Conservation (phyloP, 371 early-diverging fungal species). For the Zopfochytrium polystomum region DNA sequence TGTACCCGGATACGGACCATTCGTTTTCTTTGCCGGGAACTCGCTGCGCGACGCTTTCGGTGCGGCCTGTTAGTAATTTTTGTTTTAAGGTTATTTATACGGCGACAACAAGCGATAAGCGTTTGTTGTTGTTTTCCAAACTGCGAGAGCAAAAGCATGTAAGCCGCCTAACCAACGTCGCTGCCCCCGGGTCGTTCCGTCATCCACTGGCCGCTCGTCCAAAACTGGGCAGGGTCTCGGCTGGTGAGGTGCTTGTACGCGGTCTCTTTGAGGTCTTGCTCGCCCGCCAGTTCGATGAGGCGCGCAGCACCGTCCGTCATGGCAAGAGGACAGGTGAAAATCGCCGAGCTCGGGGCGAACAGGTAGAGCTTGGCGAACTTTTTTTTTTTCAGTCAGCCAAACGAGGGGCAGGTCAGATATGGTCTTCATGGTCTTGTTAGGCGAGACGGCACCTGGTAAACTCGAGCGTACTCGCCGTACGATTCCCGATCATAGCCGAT, state of each 20-base stretch:
- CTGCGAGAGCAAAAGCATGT: too few relatives aligned
- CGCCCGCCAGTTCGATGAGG: constrained; percentile 55
- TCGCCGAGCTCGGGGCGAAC: constrained; percentile 54
- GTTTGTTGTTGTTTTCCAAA: too few relatives aligned
- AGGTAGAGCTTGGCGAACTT: constrained; percentile 66
- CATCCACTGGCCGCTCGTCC: constrained; percentile 76
- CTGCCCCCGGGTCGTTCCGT: constrained; percentile 70
- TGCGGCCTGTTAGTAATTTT: too few relatives aligned
- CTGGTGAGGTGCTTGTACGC: constrained; percentile 46
- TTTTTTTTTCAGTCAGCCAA: background rate
- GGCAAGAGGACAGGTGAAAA: constrained; percentile 64
- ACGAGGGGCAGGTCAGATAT: background rate
- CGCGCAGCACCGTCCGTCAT: constrained; percentile 73
- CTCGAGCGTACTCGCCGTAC: constrained; percentile 49
- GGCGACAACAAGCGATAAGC: too few relatives aligned
- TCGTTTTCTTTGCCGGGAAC: constrained; percentile 36
- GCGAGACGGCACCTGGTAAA: constrained; percentile 28
- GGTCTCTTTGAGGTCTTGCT: constrained; percentile 49
- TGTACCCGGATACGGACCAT: constrained; percentile 64
- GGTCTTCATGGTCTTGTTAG: background rate
- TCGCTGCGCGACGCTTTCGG: constrained; percentile 45
- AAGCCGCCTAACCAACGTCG: too few relatives aligned
- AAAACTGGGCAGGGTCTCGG: constrained; percentile 56
- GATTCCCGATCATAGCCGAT: constrained; percentile 58
- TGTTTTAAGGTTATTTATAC: too few relatives aligned